These are phyloP conservation scores for Avena atlantica DNA, from an alignment of 176 grass and related monocot species.

Conservation along the genomic window DNA sequence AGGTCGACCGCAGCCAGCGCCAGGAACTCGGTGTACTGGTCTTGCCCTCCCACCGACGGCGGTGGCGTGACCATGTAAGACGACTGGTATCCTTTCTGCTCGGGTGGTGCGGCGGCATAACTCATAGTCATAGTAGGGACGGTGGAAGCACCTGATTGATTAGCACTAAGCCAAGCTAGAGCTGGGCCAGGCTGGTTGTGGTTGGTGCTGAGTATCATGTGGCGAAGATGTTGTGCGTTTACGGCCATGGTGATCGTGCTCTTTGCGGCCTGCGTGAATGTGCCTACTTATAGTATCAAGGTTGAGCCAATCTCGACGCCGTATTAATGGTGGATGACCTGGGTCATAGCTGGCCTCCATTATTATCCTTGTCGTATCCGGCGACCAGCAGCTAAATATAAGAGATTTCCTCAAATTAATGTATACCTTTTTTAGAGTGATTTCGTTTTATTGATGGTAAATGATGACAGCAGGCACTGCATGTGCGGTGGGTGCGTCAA, in stretches of 20 bases:
- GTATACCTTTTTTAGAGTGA: too few species aligned
- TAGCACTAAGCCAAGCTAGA: background rate
- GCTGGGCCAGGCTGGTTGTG: background rate
- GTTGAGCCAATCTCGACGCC: background rate
- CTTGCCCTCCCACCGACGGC: background rate
- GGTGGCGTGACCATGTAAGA: background rate
- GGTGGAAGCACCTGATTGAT: background rate
- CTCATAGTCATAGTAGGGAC: background rate
- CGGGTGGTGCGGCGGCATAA: too few species aligned
- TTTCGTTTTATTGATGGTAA: too few species aligned
- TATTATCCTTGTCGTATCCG: too few species aligned
- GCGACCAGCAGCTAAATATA: too few species aligned
- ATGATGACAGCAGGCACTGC: too few species aligned
- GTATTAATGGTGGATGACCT: too few species aligned
- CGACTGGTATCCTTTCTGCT: background rate
- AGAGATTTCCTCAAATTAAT: too few species aligned
- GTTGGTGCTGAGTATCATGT: background rate
- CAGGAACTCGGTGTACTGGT: conserved; percentile 23
- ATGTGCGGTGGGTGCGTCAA: too few species aligned
- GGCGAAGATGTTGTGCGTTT: background rate
- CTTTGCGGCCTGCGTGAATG: accelerated
- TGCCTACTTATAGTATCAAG: background rate
- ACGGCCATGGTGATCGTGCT: background rate
- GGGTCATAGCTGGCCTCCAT: too few species aligned
- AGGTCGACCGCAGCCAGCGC: conserved; percentile 3